Evolutionary conservation across 768 basidiomycete species (phyloP), one percentile per base, ranked within the genome.

Genomic region (Tricholoma terreum): DNA sequence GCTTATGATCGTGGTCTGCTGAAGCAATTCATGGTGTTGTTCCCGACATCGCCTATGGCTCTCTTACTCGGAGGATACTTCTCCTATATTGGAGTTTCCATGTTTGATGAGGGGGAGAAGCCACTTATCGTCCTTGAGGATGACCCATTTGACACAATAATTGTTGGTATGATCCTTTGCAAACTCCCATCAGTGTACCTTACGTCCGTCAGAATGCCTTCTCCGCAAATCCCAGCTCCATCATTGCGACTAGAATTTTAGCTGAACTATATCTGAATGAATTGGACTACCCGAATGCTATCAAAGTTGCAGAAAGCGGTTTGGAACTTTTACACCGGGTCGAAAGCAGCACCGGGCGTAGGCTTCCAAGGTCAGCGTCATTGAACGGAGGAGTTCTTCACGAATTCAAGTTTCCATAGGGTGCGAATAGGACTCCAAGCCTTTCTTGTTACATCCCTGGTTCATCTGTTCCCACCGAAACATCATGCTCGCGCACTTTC

Each of bases 391-490:
- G 35, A 6, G 15, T 35, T 7, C 15, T 31, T 34, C 22, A 38
- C 2, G 36, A 43, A 2, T 10, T 35, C 27, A 31, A 30, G 7
- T 42, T 7, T 21, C 22, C 31, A n/a, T 55, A 94, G 92, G 51
- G 80, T 80, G 11, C 78, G 78, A 46, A 81, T 82, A 49, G 84
- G 84, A 3, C 83, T 97, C 66, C 85, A 93, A 57, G 79, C 85
- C 10, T 77, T 79, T 4, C 78, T 96, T 11, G 88, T 85, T 2
- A 87, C 84, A 0, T 84, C 91, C 4, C 79, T 97, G 14, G 89
- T 93, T 3, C 89, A 97, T 65, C 78, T 90, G 50, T 92, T 84
- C 69, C 86, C 95, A 27, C 96, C 96, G 0, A 94, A 94, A 64
- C 89, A 98, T 63, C 96, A 98, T 67, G 63, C 75, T 10, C 84